phyloP scores from a whole-genome alignment of 1,284 basidiomycete species.

The Ustilago hordei region DNA sequence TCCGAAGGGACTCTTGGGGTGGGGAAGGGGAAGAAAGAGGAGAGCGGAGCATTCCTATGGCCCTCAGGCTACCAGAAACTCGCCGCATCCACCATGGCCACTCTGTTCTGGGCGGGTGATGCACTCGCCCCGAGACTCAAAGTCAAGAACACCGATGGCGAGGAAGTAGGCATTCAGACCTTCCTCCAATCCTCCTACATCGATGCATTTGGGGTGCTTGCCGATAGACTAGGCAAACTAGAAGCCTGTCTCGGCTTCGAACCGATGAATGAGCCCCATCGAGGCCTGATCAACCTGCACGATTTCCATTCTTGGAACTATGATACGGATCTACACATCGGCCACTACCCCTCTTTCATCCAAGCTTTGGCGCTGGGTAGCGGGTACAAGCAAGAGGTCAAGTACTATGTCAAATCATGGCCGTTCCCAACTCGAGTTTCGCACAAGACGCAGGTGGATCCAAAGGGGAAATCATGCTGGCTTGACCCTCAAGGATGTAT shows the following conservation, averaged over 20 bases:
- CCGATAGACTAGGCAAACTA: constrained; percentile 78
- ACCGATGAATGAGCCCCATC: constrained; percentile 93
- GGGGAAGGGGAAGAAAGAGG: constrained; percentile 20
- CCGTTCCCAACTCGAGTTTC: constrained; percentile 64
- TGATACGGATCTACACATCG: constrained; percentile 91
- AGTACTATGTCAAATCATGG: constrained; percentile 71
- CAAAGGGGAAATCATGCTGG: constrained; percentile 56
- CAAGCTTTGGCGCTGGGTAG: constrained; percentile 63
- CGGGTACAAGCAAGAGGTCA: constrained; percentile 71
- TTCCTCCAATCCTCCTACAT: constrained; percentile 87
- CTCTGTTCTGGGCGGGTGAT: constrained; percentile 68
- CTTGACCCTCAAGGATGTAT: constrained; percentile 73
- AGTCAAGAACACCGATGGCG: constrained; percentile 16
- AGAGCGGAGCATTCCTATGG: constrained; percentile 65
- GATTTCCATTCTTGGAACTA: constrained; percentile 87
- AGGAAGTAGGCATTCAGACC: constrained; percentile 75
- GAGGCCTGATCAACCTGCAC: constrained; percentile 85
- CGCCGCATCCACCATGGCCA: constrained; percentile 70
- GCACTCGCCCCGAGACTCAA: constrained; percentile 81
- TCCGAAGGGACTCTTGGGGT: neutral
- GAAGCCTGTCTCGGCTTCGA: constrained; percentile 90
- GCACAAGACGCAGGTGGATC: constrained; percentile 56
- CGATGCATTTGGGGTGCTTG: constrained; percentile 80
- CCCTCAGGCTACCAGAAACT: constrained; percentile 68
- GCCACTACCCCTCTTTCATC: constrained; percentile 73